Base-by-base conservation (phyloP, 164 flowering plant species). In the Platanus orientalis region DNA sequence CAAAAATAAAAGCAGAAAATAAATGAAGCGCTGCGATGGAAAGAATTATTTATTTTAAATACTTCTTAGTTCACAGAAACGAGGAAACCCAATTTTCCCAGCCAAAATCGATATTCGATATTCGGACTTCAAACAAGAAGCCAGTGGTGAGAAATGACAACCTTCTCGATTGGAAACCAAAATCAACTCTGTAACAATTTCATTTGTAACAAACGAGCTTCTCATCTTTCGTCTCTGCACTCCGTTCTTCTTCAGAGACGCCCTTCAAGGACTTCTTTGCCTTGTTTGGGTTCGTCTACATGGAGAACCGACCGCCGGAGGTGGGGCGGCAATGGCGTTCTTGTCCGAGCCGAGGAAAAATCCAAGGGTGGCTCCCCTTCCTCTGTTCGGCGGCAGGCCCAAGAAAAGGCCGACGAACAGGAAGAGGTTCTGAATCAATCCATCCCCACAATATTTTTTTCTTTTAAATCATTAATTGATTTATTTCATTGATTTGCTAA, bases 291-390 rank as follows among this genome's bases (percentile, higher is more conserved):
- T 11, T 17, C 68, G 25, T 61, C 78, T 36, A 27, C 39, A 14
- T 56, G 40, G 61, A 39, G 71, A 64, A 59, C 54, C 29, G n/a
- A 32, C 29, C 36, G 20, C 25, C 56, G 55, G 52, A 67, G 59
- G 28, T 49, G 62, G 60, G 63, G 34, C 28, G 39, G 62, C 3
- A 63, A 63, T 52, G 77, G 71, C 13, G 47, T 86, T 49, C 69
- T 85, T 42, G 87, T 77, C 16, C 73, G 88, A 62, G 92, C 90
- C 39, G 89, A 89, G 70, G 87, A 85, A 19, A 81, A 85, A 73
- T 75, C 80, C 32, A 75, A 75, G 51, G 63, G 49, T 39, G 40
- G 55, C 40, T 49, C 51, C 28, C 61, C 79, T 7, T 25, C 68
- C 32, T 44, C 74, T 3, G 54, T 70, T 14, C 16, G 69, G 45